Base-by-base conservation (phyloP, 371 early-diverging fungal genomes). In the Blyttiomyces sp. region DNA sequence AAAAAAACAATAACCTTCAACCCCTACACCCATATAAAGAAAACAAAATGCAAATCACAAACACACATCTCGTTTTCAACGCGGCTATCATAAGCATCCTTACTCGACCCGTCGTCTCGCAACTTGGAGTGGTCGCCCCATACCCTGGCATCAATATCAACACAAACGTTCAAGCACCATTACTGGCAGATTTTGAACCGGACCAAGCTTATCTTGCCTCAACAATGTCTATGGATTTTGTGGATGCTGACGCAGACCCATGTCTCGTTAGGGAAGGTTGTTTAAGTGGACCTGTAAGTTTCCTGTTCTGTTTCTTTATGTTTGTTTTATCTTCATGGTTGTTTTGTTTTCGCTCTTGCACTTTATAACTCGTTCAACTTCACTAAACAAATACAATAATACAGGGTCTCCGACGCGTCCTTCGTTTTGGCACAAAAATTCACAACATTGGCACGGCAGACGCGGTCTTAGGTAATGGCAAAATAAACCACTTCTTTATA, bases 371-470 rank as follows among this genome's bases (percentile, higher is more conserved):
- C n/a, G n/a, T n/a, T n/a, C n/a, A n/a, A n/a, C n/a, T n/a, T n/a
- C n/a, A n/a, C n/a, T n/a, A n/a, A n/a, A n/a, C n/a, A n/a, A 39
- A 11, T n/a, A n/a, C 11, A 39, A 11, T 13, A 39, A 39, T 39
- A 17, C 46, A 52, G 54, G 63, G 66, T 9, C 42, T 57, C 39
- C 30, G 66, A 13, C 36, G 48, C 6, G 50, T 65, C 11, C 36
- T 65, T 17, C 64, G 57, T 24, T 68, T 62, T 49, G 55, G 48
- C n/a, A 57, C 58, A 2, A 61, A 17, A 44, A 60, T 72, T 11
- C 69, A 72, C 63, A 72, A 72, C 55, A 49, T 23, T 13, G 73
- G 73, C 28, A 44, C 45, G 4, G 69, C 51, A 5, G 73, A 72
- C 53, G 73, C 69, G 16, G 46, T 53, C 35, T 57, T 71, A 5